These are phyloP conservation scores for Scleroderma bovista DNA, from an alignment of 768 basidiomycete genomes.

Conservation along the genomic window DNA sequence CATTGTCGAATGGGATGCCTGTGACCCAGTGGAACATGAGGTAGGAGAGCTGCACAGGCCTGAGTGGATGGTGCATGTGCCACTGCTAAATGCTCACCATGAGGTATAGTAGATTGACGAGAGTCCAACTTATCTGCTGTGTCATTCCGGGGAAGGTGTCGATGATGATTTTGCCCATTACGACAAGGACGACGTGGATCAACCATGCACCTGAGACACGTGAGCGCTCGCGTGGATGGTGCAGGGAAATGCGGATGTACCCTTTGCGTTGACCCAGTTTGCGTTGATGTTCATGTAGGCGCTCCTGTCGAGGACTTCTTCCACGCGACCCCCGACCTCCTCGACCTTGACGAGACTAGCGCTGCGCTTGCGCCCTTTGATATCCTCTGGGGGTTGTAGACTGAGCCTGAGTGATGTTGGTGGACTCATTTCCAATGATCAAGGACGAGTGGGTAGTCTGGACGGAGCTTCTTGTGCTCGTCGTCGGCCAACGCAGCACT, in stretches of 20 bases:
- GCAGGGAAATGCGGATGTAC: constrained; percentile 32
- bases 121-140: constrained; percentile 92
- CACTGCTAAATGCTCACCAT: constrained; percentile 47
- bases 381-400: constrained; percentile 22
- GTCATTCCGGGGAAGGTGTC: constrained; percentile 94
- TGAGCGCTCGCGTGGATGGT: neutral
- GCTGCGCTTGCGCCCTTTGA: constrained; percentile 52
- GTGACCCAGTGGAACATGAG: constrained; percentile 99
- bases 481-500: neutral
- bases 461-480: neutral
- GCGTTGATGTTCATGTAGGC: constrained; percentile 83
- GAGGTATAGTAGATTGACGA: constrained; percentile 87
- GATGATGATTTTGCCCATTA: constrained; percentile 84
- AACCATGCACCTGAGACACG: constrained; percentile 81
- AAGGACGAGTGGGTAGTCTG: neutral
- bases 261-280: constrained; percentile 92
- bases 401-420: constrained; percentile 48
- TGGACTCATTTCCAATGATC: constrained; percentile 38
- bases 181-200: constrained; percentile 92
- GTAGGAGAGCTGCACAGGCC: constrained; percentile 69
- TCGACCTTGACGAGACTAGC: constrained; percentile 83
- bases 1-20: constrained; percentile 90
- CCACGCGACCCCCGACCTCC: constrained; percentile 66
- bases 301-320: constrained; percentile 74
- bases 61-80: neutral